Conservation (phyloP, 83 land plant species). For the Thuja plicata region DNA sequence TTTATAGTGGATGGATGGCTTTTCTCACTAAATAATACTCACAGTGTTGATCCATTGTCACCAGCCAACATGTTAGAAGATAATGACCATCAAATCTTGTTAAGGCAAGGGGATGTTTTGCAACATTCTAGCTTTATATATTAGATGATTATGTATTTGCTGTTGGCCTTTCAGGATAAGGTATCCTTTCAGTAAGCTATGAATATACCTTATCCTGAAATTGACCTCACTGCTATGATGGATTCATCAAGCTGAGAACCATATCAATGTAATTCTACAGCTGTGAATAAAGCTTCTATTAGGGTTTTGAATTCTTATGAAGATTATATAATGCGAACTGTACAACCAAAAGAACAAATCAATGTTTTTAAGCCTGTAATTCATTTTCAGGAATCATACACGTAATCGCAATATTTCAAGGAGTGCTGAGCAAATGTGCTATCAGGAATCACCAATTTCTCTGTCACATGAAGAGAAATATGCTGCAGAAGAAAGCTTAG, state of each 20-base stretch:
- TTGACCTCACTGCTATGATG: neutral
- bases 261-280: neutral
- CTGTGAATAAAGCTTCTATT: neutral
- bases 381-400: conserved; percentile 18
- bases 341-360: neutral
- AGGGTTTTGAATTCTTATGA: neutral
- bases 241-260: neutral
- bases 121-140: neutral
- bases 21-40: neutral
- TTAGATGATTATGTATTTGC: neutral
- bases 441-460: conserved; percentile 38
- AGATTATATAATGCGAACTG: neutral
- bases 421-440: conserved; percentile 53
- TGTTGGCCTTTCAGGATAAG: neutral
- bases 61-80: neutral
- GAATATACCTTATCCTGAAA: neutral
- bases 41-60: conserved; percentile 1
- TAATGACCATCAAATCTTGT: neutral
- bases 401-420: conserved; percentile 40
- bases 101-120: neutral
- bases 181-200: too few species aligned
- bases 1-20: neutral
- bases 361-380: neutral
- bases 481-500: conserved; percentile 75
- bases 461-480: conserved; percentile 51